Evolutionary conservation across 2,329 filamentous ascomycete species (phyloP).

Genomic region (Colletotrichum graminicola): DNA sequence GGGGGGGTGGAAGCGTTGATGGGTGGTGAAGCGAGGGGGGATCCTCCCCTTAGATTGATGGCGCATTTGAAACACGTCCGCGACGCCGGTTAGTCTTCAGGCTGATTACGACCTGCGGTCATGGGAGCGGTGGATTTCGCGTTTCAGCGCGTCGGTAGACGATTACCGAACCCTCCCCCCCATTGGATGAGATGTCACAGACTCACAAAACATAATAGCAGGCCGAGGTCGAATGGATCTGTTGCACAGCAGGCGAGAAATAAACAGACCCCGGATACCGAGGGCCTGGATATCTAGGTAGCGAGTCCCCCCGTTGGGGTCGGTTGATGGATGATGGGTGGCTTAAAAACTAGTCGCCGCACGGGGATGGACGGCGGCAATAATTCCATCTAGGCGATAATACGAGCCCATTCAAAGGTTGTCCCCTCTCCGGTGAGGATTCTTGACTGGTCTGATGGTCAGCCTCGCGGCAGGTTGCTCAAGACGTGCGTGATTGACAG

Average conservation of each 20-base stretch:
- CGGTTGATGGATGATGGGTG: not conserved
- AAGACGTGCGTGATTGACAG: not conserved
- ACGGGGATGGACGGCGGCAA: not conserved
- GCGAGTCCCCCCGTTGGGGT: not conserved
- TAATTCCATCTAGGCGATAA: slow-evolving; percentile 4
- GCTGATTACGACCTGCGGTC: slow-evolving; percentile 19
- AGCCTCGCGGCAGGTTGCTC: not conserved
- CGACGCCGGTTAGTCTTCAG: slow-evolving; percentile 37
- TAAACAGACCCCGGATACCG: not conserved
- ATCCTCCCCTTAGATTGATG: slow-evolving; percentile 19
- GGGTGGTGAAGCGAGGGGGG: slow-evolving; percentile 28
- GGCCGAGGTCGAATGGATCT: slow-evolving; percentile 1
- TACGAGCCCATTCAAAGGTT: not conserved
- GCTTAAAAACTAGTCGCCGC: slow-evolving; percentile 5
- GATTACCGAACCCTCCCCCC: not conserved
- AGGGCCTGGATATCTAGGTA: slow-evolving; percentile 16
- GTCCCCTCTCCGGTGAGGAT: not conserved
- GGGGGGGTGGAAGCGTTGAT: slow-evolving; percentile 2
- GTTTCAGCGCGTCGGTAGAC: slow-evolving; percentile 29
- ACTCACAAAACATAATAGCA: slow-evolving; percentile 5
- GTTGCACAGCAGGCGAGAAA: slow-evolving; percentile 8
- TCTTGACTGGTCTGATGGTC: slow-evolving; percentile 1
- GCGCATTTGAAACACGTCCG: slow-evolving; percentile 39
- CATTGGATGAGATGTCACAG: slow-evolving; percentile 10
- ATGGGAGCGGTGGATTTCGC: slow-evolving; percentile 18